phyloP scores from a whole-genome alignment of 73 alveolate genomes.

The Tetrahymena borealis region DNA sequence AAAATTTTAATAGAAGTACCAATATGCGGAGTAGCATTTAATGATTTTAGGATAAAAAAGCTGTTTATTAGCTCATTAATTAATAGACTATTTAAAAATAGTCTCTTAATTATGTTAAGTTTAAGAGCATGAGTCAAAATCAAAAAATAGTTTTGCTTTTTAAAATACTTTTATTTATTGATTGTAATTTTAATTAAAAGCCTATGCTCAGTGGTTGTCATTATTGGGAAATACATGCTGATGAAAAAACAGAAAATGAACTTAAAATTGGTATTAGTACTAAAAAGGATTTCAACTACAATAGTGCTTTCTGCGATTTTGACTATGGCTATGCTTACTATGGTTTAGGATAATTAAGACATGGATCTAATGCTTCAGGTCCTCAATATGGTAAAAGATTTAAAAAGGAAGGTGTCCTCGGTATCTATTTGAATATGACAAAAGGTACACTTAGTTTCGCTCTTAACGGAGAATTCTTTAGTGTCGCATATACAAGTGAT shows the following conservation, averaged over 20 bases:
- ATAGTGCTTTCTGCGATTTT: slow-evolving; percentile 69
- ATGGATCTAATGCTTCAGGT: slow-evolving; percentile 64
- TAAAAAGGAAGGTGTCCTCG: slow-evolving; percentile 69
- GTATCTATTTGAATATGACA: slow-evolving; percentile 64
- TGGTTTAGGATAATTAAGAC: slow-evolving; percentile 76
- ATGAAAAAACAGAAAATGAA: slow-evolving; percentile 74
- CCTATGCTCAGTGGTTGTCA: slow-evolving; percentile 59
- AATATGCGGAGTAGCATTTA: not conserved
- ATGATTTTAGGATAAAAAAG: too few relatives aligned
- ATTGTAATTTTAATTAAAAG: not conserved
- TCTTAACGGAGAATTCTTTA: slow-evolving; percentile 71
- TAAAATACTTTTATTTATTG: not conserved
- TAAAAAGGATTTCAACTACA: slow-evolving; percentile 53
- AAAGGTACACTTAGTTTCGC: slow-evolving; percentile 65
- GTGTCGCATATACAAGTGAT: slow-evolving; percentile 64
- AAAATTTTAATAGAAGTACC: too few relatives aligned
- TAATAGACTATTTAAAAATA: too few relatives aligned
- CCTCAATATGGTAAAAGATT: slow-evolving; percentile 65
- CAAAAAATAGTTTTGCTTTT: too few relatives aligned
- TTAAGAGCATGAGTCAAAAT: too few relatives aligned
- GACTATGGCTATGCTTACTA: slow-evolving; percentile 81
- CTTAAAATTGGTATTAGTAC: slow-evolving; percentile 68
- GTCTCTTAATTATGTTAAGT: too few relatives aligned
- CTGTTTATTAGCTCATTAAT: too few relatives aligned
- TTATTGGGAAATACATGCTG: slow-evolving; percentile 81